A percentile compares a stretch with the other conserved stretches of the same genome.
These are phyloP conservation scores for Schizosaccharomyces octosporus DNA, from an alignment of 805 yeast genomes.

Conservation along the genomic window DNA sequence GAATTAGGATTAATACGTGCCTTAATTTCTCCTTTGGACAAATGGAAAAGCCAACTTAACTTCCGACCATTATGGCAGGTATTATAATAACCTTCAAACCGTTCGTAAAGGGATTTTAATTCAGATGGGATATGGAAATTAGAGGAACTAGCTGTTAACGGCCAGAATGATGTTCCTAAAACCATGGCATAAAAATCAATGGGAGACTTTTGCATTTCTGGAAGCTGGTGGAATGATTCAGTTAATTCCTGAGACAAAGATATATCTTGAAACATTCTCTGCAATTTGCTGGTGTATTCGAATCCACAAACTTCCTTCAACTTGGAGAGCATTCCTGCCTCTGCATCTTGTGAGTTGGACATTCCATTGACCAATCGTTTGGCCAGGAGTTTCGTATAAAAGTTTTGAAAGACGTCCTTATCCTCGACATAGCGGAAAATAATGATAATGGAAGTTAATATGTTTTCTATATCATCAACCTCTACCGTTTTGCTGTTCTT, in stretches of 20 bases:
- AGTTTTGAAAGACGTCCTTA: constrained; percentile 83
- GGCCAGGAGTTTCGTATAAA: constrained; percentile 72
- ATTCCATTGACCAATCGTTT: constrained; percentile 71
- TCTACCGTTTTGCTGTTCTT: constrained; percentile 42
- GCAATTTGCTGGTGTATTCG: constrained; percentile 81
- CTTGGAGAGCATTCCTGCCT: constrained; percentile 60
- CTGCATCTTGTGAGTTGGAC: constrained; percentile 62
- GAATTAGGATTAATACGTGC: constrained; percentile 69
- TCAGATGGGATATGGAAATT: constrained; percentile 43
- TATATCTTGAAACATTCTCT: constrained; percentile 90
- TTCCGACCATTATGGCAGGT: constrained; percentile 66
- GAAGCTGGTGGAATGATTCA: constrained; percentile 23
- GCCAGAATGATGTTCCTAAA: constrained; percentile 83
- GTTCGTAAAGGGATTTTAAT: constrained; percentile 36
- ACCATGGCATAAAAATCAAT: constrained; percentile 44
- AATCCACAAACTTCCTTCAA: constrained; percentile 71
- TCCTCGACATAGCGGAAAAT: constrained; percentile 74
- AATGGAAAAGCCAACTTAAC: constrained; percentile 87
- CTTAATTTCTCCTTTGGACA: constrained; percentile 74
- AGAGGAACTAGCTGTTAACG: constrained; percentile 22
- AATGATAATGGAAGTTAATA: constrained; percentile 62
- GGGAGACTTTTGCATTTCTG: constrained; percentile 13
- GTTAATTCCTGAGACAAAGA: constrained; percentile 59
- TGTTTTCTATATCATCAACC: constrained; percentile 38
- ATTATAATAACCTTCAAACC: constrained; percentile 43